Conservation (phyloP, 768 basidiomycete genomes). For the Leccinum barrowsii region DNA sequence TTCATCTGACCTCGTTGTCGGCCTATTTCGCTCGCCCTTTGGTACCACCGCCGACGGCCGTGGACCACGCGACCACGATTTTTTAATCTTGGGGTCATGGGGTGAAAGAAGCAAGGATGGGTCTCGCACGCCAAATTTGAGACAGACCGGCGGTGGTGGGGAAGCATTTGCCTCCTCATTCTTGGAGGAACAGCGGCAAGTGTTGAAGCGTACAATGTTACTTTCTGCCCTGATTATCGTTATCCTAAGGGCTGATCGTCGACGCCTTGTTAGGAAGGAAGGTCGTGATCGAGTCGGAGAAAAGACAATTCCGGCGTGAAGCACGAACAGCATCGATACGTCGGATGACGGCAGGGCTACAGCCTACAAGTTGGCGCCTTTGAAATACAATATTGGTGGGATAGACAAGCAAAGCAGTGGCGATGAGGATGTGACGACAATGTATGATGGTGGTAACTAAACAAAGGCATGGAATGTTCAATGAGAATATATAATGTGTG, state of each 20-base stretch:
- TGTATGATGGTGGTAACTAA: conserved; percentile 9
- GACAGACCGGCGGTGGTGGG: conserved; percentile 7
- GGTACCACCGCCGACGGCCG: conserved; percentile 3
- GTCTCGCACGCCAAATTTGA: conserved; percentile 11
- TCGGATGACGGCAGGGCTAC: conserved; percentile 14
- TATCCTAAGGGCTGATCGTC: conserved; percentile 10
- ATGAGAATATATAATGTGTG: conserved; percentile 9
- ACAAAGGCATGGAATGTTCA: conserved; percentile 1
- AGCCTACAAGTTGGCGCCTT: conserved; percentile 3
- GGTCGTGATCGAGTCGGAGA: conserved; percentile 3
- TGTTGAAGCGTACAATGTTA: neutral
- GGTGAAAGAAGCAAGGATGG: conserved; percentile 5
- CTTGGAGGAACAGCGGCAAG: neutral
- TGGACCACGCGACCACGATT: conserved; percentile 7
- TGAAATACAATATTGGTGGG: conserved; percentile 18
- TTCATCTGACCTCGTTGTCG: conserved; percentile 18
- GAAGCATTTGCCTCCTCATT: conserved; percentile 4
- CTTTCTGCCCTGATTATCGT: conserved; percentile 16
- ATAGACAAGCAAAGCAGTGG: conserved; percentile 7
- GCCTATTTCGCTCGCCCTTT: neutral
- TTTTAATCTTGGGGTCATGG: conserved; percentile 22
- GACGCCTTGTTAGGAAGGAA: conserved; percentile 19
- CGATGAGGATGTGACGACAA: conserved; percentile 9
- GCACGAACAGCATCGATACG: neutral
- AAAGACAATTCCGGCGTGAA: conserved; percentile 19